Evolutionary conservation across 75 land plant genomes (phyloP), one percentile per base, ranked within the genome.

Genomic region (Gnetum montanum): DNA sequence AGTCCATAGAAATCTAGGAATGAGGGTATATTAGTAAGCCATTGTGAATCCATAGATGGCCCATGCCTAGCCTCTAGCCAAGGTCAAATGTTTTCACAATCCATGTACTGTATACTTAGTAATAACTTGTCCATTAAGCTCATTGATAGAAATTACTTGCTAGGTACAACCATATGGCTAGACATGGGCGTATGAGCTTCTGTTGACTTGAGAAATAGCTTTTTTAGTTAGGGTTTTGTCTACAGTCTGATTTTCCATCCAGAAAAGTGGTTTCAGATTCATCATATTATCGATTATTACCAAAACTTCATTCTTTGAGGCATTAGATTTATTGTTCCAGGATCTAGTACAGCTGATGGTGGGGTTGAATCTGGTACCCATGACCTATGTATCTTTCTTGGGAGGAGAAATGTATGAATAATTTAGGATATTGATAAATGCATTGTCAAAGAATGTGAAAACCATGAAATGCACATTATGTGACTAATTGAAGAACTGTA

Each of bases 221-320:
- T 25, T 48, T 13, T 23, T 1, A 13, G 24, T 12, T 6, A 48
- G 50, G 22, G 50, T 48, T 15, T 27, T 12, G 8, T 48, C 27
- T 13, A 29, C 29, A 1, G n/a, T 48, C 28, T 11, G 8, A 15
- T 48, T 48, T 15, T 27, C 50, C n/a, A 48, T 29, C 50, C 50
- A 48, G 30, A 48, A 48, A 6, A 48, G 50, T 13, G 27, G 29
- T n/a, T 48, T 29, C 50, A 48, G 19, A 3, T 48, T 48, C 50
- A 48, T 48, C 50, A 48, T 48, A 6, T 48, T 48, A 5, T 48
- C 50, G n/a, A 48, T 12, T 15, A 48, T 48, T 16, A 48, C 50
- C 50, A 8, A 15, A n/a, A 48, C 24, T 48, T 29, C 29, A 26
- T 48, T 29, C 29, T 27, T 4, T 16, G 50, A 11, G 29, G n/a